Conservation (phyloP, 148 eudicot species). For the Spergularia marina region DNA sequence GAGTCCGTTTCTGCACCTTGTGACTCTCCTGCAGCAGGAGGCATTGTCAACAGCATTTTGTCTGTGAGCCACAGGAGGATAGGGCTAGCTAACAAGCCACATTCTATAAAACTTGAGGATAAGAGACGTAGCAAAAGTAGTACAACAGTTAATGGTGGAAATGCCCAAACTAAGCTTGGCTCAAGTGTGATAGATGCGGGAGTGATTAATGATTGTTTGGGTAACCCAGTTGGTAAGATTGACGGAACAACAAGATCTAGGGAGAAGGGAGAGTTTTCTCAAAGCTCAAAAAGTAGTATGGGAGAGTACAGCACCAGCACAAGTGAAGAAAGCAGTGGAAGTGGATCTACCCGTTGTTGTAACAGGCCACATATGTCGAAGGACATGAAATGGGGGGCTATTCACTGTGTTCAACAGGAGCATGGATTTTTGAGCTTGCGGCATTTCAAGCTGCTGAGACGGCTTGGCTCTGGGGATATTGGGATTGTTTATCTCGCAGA, state of each 20-base stretch:
- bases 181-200: slow-evolving; percentile 29
- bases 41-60: slow-evolving; percentile 20
- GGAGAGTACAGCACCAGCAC: slow-evolving; percentile 76
- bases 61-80: slow-evolving; percentile 2
- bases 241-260: slow-evolving; percentile 44
- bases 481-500: slow-evolving; percentile 79
- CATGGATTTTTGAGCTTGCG: slow-evolving; percentile 50
- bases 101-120: slow-evolving; percentile 16
- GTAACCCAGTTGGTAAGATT: slow-evolving; percentile 24
- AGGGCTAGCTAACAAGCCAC: slow-evolving; percentile 28
- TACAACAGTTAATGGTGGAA: slow-evolving; percentile 22
- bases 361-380: slow-evolving; percentile 80
- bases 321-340: slow-evolving; percentile 66
- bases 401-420: slow-evolving; percentile 38
- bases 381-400: slow-evolving; percentile 73
- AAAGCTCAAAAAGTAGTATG: slow-evolving; percentile 77
- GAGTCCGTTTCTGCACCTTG: slow-evolving; percentile 30
- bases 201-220: slow-evolving; percentile 22
- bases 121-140: slow-evolving; percentile 24
- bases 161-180: slow-evolving; percentile 24
- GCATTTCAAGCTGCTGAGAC: slow-evolving; percentile 65
- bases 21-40: slow-evolving; percentile 27
- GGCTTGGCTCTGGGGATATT: slow-evolving; percentile 85
- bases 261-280: slow-evolving; percentile 70
- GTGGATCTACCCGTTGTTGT: slow-evolving; percentile 55